phyloP scores from a whole-genome alignment of 1,284 basidiomycete species.

The Ustilago trichophora region DNA sequence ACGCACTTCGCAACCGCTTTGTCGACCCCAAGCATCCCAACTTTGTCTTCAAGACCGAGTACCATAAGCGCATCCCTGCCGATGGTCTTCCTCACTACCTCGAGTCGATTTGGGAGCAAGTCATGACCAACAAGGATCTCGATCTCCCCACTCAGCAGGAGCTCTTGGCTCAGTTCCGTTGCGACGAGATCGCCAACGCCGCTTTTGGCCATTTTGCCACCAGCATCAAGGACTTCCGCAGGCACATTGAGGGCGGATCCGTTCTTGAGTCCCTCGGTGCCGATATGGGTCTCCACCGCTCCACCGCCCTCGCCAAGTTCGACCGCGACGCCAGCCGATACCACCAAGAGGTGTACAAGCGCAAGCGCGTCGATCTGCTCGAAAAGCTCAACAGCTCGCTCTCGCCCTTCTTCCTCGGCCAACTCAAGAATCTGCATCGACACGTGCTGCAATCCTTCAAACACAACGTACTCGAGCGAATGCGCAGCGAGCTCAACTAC shows the following conservation, averaged over 20 bases:
- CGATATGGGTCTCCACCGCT: conserved; percentile 85
- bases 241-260: conserved; percentile 84
- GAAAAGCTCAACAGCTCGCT: conserved; percentile 80
- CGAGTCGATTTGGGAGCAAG: conserved; percentile 99
- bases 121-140: conserved; percentile 96
- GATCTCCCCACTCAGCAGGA: conserved; percentile 99
- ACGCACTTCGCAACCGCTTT: conserved; percentile 80
- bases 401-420: conserved; percentile 89
- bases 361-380: conserved; percentile 87
- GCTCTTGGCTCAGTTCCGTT: conserved; percentile 96
- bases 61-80: conserved; percentile 97
- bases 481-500: conserved; percentile 79
- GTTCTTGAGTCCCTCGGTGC: conserved; percentile 84
- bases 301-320: conserved; percentile 78
- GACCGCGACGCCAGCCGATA: conserved; percentile 94
- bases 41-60: conserved; percentile 89
- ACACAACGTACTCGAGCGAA: conserved; percentile 77
- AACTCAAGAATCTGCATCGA: conserved; percentile 95
- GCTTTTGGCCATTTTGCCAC: conserved; percentile 83
- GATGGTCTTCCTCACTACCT: conserved; percentile 97
- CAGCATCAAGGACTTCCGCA: conserved; percentile 80
- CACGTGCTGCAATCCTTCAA: conserved; percentile 79
- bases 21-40: conserved; percentile 73
- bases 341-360: conserved; percentile 89
- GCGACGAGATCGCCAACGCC: conserved; percentile 90